phyloP scores from a whole-genome alignment of 2,329 filamentous ascomycete species.

The Hypoxylon sp. region DNA sequence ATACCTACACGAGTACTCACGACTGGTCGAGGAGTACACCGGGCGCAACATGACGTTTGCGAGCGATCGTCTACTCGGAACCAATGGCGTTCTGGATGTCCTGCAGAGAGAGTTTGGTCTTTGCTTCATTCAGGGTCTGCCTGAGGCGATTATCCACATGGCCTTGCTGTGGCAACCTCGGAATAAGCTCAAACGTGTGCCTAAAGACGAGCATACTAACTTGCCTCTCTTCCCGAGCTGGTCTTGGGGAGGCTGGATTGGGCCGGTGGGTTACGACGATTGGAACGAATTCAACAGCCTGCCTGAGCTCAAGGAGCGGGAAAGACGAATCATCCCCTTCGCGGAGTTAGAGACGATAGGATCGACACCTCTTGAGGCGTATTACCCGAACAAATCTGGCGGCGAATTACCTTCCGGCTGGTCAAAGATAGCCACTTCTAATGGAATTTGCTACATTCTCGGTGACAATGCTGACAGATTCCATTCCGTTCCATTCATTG shows the following conservation, averaged over 20 bases:
- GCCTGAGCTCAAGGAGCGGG: not conserved
- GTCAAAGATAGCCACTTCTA: not conserved
- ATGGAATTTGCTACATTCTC: constrained; percentile 1
- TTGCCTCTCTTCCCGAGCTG: constrained; percentile 15
- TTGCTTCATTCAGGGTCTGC: constrained; percentile 6
- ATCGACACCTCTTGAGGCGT: not conserved
- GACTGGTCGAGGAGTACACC: constrained; percentile 23
- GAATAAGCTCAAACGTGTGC: not conserved
- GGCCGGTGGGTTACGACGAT: constrained; percentile 8
- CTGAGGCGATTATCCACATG: not conserved
- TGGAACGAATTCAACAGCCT: constrained; percentile 10
- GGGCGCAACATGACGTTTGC: constrained; percentile 15
- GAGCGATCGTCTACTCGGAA: constrained; percentile 14
- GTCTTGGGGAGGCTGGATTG: constrained; percentile 23
- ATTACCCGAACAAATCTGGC: not conserved
- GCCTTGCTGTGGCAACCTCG: constrained; percentile 17
- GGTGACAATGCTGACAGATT: not conserved
- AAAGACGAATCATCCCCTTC: not conserved
- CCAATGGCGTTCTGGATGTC: constrained; percentile 9
- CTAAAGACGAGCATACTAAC: not conserved
- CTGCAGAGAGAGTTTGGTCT: not conserved
- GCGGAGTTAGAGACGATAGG: not conserved
- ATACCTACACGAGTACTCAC: constrained; percentile 9
- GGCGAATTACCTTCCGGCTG: not conserved
- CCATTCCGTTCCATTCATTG: constrained; percentile 2